Base-by-base conservation (phyloP, 2,329 filamentous ascomycete genomes). In the Aspergillus phoenicis region DNA sequence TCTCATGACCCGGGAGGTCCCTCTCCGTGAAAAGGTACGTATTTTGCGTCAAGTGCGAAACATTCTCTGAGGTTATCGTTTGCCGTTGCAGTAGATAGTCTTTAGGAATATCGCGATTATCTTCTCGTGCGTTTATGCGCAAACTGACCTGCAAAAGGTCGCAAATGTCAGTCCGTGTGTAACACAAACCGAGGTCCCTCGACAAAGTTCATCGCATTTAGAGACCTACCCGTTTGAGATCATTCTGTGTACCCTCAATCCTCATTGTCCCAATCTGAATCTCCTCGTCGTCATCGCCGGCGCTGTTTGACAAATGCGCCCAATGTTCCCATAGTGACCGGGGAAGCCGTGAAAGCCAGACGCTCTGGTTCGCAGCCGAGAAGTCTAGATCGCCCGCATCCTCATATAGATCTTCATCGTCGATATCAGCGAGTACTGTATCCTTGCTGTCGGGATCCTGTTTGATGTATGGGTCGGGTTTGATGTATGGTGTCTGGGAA, bases 21-120 rank as follows among this genome's bases (percentile, higher is more conserved):
- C 96, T 93, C 78, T 99, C 95, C 43, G 90, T 93, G 73, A 99
- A 99, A 59, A 98, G 82, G 73, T 90, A 96, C 20, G 93, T 95
- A 77, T 97, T 97, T 70, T 86, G 87, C 36, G 94, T 87, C 58
- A 75, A 69, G 60, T 77, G 76, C 8, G 73, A 71, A 30, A 74
- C 68, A 39, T 71, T 72, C 62, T 76, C 75, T 8, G 77, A 62
- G n/a, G 85, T 78, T 45, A 81, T 74, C 43, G 87, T 84, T 24
- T 85, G 88, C 51, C 92, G 83, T 51, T 92, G 88, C 60, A 98
- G 80, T 66, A 91, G 86, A 78, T 97, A 99, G 71, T 96, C 92
- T 71, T 91, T 91, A 10, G 93, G 93, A n/a, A 97, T 83, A 5
- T 84, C 80, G 67, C 89, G 84, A 73, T 96, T 92, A 64, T 87